Conservation (phyloP, 371 early-diverging fungal species). For the Synchytrium microbalum region DNA sequence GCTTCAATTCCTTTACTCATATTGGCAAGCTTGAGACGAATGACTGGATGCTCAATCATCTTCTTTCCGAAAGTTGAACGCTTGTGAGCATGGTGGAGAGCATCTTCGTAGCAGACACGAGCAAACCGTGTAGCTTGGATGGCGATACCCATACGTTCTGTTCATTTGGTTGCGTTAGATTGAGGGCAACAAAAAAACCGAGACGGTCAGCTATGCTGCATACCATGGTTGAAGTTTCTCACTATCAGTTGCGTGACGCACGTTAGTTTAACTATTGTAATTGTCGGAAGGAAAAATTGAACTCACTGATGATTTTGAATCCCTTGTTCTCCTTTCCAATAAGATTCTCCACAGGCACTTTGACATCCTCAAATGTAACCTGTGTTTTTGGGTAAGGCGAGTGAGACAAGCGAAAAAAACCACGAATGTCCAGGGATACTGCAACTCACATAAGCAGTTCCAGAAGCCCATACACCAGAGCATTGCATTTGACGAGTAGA, state of each 20-base stretch:
- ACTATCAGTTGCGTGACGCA: slow-evolving; percentile 17
- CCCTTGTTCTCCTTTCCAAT: slow-evolving; percentile 72
- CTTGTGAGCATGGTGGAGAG: slow-evolving; percentile 77
- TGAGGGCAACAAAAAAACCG: too few species aligned
- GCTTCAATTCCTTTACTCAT: slow-evolving; percentile 84
- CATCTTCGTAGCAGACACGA: slow-evolving; percentile 80
- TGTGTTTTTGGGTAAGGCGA: slow-evolving; percentile 30
- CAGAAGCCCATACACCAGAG: slow-evolving; percentile 73
- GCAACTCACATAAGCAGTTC: slow-evolving; percentile 43
- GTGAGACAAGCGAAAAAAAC: background rate
- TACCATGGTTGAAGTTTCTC: slow-evolving; percentile 36
- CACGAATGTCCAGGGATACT: slow-evolving; percentile 1
- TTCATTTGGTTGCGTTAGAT: background rate
- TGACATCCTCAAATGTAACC: slow-evolving; percentile 27
- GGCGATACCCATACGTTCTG: slow-evolving; percentile 55
- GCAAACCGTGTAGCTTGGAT: slow-evolving; percentile 81
- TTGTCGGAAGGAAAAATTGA: background rate
- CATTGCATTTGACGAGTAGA: slow-evolving; percentile 72
- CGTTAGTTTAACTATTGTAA: background rate
- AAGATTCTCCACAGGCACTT: slow-evolving; percentile 37
- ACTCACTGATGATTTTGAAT: slow-evolving; percentile 49
- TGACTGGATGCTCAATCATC: slow-evolving; percentile 51
- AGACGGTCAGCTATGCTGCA: slow-evolving; percentile 55
- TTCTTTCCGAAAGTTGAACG: slow-evolving; percentile 79
- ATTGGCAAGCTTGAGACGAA: slow-evolving; percentile 40